These are phyloP conservation scores for Paramecium octaurelia DNA, from an alignment of 73 alveolate genomes.

Conservation along the genomic window DNA sequence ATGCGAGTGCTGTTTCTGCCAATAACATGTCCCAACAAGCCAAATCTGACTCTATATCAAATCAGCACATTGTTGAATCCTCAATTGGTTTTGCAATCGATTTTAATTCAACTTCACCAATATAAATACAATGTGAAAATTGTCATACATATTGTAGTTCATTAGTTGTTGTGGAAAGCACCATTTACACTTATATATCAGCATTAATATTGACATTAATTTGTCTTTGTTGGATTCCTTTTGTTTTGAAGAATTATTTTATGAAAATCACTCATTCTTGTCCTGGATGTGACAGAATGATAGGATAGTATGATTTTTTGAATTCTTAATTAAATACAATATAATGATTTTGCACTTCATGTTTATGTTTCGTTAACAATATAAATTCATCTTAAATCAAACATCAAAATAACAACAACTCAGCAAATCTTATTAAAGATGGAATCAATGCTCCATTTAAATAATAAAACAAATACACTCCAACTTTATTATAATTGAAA, in stretches of 20 bases:
- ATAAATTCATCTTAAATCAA: background rate
- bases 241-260: background rate
- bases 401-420: background rate
- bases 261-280: background rate
- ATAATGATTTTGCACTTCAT: background rate
- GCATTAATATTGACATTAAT: background rate
- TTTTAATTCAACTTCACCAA: constrained; percentile 1
- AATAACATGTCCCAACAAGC: background rate
- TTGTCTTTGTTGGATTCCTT: constrained; percentile 31
- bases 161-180: background rate
- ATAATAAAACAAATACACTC: background rate
- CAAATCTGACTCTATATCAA: background rate
- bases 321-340: background rate
- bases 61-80: background rate
- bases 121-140: background rate
- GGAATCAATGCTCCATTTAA: background rate
- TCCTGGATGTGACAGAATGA: background rate
- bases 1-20: background rate
- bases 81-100: background rate
- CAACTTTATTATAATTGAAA: background rate
- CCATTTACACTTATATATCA: background rate
- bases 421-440: background rate
- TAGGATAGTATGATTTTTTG: background rate
- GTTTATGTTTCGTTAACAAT: background rate
- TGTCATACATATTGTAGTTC: constrained; percentile 29